Percentiles rank a stretch among this genome's conserved stretches.
These are phyloP conservation scores for Alternaria tenuissima DNA, from an alignment of 2,329 filamentous ascomycete species.

Conservation along the genomic window DNA sequence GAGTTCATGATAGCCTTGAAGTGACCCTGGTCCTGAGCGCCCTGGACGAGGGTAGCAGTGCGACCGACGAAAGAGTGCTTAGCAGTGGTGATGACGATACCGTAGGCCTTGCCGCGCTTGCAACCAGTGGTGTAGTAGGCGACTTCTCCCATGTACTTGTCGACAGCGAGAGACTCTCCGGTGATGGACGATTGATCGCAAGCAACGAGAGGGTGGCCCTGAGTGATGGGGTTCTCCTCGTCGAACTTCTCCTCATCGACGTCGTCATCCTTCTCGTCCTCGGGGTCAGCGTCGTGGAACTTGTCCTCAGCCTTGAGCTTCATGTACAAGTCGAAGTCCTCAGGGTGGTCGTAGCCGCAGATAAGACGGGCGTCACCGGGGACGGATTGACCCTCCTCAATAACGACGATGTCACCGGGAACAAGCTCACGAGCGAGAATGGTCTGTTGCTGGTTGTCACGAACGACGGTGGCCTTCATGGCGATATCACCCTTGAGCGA, in stretches of 20 bases:
- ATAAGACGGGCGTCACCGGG: conserved; percentile 76
- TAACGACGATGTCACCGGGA: conserved; percentile 76
- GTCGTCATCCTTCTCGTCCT: conserved; percentile 67
- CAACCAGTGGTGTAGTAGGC: conserved; percentile 83
- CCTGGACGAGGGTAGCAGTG: conserved; percentile 76
- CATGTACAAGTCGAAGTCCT: conserved; percentile 72
- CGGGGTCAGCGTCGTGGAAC: conserved; percentile 65
- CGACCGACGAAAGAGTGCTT: conserved; percentile 79
- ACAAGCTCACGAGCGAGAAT: conserved; percentile 79
- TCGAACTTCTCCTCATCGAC: conserved; percentile 67
- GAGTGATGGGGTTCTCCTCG: conserved; percentile 61
- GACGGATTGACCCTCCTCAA: conserved; percentile 76
- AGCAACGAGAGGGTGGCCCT: conserved; percentile 72
- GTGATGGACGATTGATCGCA: conserved; percentile 83
- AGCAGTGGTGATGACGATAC: conserved; percentile 71
- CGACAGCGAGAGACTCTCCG: conserved; percentile 79
- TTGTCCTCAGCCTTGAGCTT: conserved; percentile 65
- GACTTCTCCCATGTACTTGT: conserved; percentile 79
- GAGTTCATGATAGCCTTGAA: conserved; percentile 82
- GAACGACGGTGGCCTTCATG: conserved; percentile 74
- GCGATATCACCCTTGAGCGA: conserved; percentile 80
- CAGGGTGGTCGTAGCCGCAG: conserved; percentile 74
- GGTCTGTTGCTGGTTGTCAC: conserved; percentile 71
- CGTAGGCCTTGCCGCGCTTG: conserved; percentile 81
- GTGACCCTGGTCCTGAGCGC: conserved; percentile 73